Evolutionary conservation across 1,284 basidiomycete genomes (phyloP).

Genomic region (Puccinia horiana): DNA sequence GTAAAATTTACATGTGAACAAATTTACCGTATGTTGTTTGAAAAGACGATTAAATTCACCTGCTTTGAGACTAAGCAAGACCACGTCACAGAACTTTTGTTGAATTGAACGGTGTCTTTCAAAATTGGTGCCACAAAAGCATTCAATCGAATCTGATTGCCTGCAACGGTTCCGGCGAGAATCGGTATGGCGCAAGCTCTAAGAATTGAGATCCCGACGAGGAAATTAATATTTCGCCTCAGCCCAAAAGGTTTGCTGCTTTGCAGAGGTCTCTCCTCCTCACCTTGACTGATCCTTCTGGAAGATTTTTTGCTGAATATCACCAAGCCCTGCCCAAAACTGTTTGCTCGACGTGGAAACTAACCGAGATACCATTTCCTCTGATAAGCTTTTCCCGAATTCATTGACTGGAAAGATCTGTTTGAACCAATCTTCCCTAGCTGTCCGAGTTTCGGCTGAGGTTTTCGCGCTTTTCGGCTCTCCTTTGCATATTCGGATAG

Average conservation of each 20-base stretch:
- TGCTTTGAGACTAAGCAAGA: slow-evolving; percentile 17
- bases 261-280: not conserved
- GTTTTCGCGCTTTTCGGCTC: not conserved
- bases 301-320: slow-evolving; percentile 33
- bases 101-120: slow-evolving; percentile 34
- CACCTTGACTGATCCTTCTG: slow-evolving; percentile 31
- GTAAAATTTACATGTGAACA: not conserved
- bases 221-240: not conserved
- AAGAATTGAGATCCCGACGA: not conserved
- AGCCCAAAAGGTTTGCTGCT: not conserved
- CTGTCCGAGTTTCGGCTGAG: not conserved
- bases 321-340: slow-evolving; percentile 38
- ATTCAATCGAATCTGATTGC: slow-evolving; percentile 20
- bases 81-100: slow-evolving; percentile 42
- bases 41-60: not conserved
- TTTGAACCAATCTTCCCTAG: slow-evolving; percentile 38
- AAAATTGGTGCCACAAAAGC: slow-evolving; percentile 6
- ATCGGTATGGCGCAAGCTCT: slow-evolving; percentile 44
- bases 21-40: not conserved
- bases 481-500: not conserved
- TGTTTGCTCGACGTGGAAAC: slow-evolving; percentile 31
- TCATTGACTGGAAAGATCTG: slow-evolving; percentile 39
- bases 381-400: slow-evolving; percentile 22
- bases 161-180: not conserved
- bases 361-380: slow-evolving; percentile 20